These are phyloP conservation scores for Colletotrichum australisinense DNA, from an alignment of 2,329 filamentous ascomycete species.

Conservation along the genomic window DNA sequence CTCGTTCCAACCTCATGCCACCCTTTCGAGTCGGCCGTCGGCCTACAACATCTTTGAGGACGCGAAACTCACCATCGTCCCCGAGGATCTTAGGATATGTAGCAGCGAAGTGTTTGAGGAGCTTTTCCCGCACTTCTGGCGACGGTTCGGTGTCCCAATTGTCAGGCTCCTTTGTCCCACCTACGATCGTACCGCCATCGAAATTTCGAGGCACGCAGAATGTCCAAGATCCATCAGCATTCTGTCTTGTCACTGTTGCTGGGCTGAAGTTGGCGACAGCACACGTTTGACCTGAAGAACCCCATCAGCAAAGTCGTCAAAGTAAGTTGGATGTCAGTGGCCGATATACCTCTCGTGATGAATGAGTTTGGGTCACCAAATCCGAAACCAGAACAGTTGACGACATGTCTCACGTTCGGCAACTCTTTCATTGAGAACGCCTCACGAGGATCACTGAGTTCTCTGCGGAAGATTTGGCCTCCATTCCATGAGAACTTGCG, in stretches of 20 bases:
- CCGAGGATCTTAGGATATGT: slow-evolving; percentile 49
- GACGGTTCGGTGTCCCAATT: slow-evolving; percentile 65
- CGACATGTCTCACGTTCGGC: slow-evolving; percentile 45
- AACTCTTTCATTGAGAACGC: slow-evolving; percentile 48
- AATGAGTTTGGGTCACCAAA: slow-evolving; percentile 56
- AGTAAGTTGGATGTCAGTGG: neutral
- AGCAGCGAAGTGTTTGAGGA: slow-evolving; percentile 55
- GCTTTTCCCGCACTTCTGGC: slow-evolving; percentile 53
- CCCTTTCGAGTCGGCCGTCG: slow-evolving; percentile 57
- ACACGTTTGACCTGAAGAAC: slow-evolving; percentile 55
- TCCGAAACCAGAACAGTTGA: slow-evolving; percentile 60
- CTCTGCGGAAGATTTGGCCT: slow-evolving; percentile 47
- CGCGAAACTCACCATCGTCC: slow-evolving; percentile 42
- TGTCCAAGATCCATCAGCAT: slow-evolving; percentile 70
- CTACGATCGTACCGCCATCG: slow-evolving; percentile 73
- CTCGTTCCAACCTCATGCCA: slow-evolving; percentile 64
- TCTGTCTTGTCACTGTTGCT: slow-evolving; percentile 67
- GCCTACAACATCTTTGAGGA: slow-evolving; percentile 58
- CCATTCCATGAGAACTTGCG: slow-evolving; percentile 53
- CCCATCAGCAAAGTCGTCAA: neutral
- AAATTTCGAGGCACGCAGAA: slow-evolving; percentile 72
- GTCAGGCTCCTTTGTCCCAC: slow-evolving; percentile 72
- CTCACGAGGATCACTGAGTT: slow-evolving; percentile 51
- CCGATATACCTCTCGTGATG: slow-evolving; percentile 52
- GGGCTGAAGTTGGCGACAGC: slow-evolving; percentile 52